These are phyloP conservation scores for Punctularia strigosozonata DNA, from an alignment of 768 basidiomycete genomes.

Conservation along the genomic window DNA sequence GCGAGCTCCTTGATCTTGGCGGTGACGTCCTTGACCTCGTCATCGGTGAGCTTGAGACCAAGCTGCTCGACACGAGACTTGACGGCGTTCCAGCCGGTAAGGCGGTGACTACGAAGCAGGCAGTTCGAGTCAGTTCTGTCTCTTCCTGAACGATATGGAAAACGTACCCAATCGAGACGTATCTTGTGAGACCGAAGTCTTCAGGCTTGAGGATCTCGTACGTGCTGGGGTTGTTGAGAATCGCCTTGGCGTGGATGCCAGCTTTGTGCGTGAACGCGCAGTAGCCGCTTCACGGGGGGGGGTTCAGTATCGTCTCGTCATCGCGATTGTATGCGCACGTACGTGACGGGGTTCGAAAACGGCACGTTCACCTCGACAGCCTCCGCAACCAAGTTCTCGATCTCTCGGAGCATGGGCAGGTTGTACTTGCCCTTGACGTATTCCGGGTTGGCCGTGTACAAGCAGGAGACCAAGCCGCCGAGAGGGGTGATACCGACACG, in stretches of 20 bases:
- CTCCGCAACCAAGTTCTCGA: slow-evolving; percentile 97
- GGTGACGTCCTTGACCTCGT: slow-evolving; percentile 94
- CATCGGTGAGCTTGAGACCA: slow-evolving; percentile 80
- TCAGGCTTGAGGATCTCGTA: slow-evolving; percentile 99
- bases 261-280: slow-evolving; percentile 99
- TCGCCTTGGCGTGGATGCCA: slow-evolving; percentile 99
- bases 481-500: slow-evolving; percentile 98
- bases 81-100: slow-evolving; percentile 99
- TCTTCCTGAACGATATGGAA: neutral
- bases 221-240: slow-evolving; percentile 97
- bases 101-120: slow-evolving; percentile 52
- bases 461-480: slow-evolving; percentile 91
- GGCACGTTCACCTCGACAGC: slow-evolving; percentile 97
- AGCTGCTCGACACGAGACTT: slow-evolving; percentile 99
- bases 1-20: slow-evolving; percentile 99
- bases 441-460: slow-evolving; percentile 95
- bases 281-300: slow-evolving; percentile 60
- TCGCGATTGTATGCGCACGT: slow-evolving; percentile 13
- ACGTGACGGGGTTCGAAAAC: slow-evolving; percentile 95
- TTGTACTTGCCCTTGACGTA: slow-evolving; percentile 99
- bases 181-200: slow-evolving; percentile 95
- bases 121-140: neutral
- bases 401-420: slow-evolving; percentile 91
- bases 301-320: neutral
- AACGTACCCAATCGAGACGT: slow-evolving; percentile 87